Evolutionary conservation across 1,284 basidiomycete species (phyloP), one percentile per base, ranked within the genome.

Genomic region (Ustilago xerochloae): DNA sequence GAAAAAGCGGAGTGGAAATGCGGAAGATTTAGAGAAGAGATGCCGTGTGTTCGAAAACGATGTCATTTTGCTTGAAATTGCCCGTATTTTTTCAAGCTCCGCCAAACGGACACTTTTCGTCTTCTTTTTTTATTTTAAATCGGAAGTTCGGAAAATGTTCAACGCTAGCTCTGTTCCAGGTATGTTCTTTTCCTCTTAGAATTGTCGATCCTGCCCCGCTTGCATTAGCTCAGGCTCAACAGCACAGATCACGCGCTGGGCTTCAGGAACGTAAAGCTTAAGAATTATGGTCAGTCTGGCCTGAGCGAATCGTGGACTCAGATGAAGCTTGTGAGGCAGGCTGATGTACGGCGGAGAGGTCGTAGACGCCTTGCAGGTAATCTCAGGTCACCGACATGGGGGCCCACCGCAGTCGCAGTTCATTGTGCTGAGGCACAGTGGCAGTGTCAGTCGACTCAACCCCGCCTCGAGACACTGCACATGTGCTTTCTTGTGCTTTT

Each of bases 21-120:
- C 38, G 45, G 50, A 51, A 53, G 57, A 55, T 49, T 33, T 28
- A 22, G 16, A 43, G 38, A 45, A 22, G 38, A 54, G 18, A 33
- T 48, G 26, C 43, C 35, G 32, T 32, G 13, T 36, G 26, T n/a
- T n/a, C n/a, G n/a, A n/a, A n/a, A n/a, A 51, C 65, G 47, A 68
- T 62, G 66, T 69, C 66, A 69, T 69, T 69, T 45, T 13, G 46
- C 36, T 50, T 24, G 35, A 68, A 68, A 68, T 41, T 63, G 47
- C 49, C 66, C 66, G 57, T 26, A 38, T 59, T 63, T 12, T 39
- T 29, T 29, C 12, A 13, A 10, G n/a, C 15, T 6, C 49, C 26
- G 47, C 47, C 30, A 38, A 16, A 2, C 15, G 4, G 15, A 13
- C 35, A 16, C 35, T 33, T 33, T 24, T 24, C 22, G 10, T 5